Conservation (phyloP, 1,284 basidiomycete species). For the Megacollybia platyphylla region DNA sequence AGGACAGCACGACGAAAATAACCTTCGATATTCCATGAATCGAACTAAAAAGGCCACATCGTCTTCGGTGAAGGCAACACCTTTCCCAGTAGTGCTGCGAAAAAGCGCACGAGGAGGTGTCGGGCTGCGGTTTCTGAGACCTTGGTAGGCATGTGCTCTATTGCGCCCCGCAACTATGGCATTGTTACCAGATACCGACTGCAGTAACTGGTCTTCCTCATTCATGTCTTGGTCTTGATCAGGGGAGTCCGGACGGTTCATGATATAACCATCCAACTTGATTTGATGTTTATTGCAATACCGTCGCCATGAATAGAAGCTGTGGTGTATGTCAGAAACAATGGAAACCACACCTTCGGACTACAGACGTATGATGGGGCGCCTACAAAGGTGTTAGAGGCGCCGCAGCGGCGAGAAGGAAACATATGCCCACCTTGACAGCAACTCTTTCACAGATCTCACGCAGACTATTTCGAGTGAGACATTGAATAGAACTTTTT, state of each 20-base stretch:
- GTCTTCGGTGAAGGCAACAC: constrained; percentile 72
- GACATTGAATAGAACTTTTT: neutral
- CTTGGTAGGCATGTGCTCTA: constrained; percentile 24
- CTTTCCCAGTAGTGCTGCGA: constrained; percentile 74
- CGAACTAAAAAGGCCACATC: constrained; percentile 63
- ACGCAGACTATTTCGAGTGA: constrained; percentile 34
- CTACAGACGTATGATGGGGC: constrained; percentile 66
- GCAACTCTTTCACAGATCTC: constrained; percentile 78
- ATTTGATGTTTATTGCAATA: constrained; percentile 85
- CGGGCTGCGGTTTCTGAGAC: constrained; percentile 48
- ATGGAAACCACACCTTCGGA: neutral
- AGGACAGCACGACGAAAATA: neutral
- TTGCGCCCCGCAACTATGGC: constrained; percentile 31
- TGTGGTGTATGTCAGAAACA: constrained; percentile 12
- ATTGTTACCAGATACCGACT: constrained; percentile 17
- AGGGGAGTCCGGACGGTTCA: constrained; percentile 41
- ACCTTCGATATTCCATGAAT: constrained; percentile 61
- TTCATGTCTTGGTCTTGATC: constrained; percentile 27
- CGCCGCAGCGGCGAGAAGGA: constrained; percentile 1
- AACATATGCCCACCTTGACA: constrained; percentile 39
- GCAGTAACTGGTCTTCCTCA: constrained; percentile 16
- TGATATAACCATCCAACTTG: constrained; percentile 65
- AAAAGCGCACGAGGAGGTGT: constrained; percentile 66
- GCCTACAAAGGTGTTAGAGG: constrained; percentile 27
- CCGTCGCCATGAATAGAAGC: constrained; percentile 79